phyloP scores from a whole-genome alignment of 2,329 filamentous ascomycete species.

The Pseudopithomyces chartarum region DNA sequence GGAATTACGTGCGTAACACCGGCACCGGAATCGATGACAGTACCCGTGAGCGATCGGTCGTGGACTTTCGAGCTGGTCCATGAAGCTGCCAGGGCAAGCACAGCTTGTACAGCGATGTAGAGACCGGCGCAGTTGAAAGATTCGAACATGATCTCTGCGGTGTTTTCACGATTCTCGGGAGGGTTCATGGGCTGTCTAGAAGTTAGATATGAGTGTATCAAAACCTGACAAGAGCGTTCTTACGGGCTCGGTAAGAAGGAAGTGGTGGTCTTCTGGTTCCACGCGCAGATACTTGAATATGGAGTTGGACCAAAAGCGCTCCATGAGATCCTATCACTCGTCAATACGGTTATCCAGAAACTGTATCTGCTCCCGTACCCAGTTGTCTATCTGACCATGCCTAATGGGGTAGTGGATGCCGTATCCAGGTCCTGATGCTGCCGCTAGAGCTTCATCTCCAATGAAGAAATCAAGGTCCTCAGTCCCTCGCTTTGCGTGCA shows the following conservation, averaged over 20 bases:
- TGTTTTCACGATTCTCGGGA: slow-evolving; percentile 98
- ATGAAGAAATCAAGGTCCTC: slow-evolving; percentile 99
- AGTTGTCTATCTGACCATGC: slow-evolving; percentile 98
- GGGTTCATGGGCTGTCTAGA: slow-evolving; percentile 84
- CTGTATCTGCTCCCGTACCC: slow-evolving; percentile 62
- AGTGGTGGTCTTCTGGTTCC: slow-evolving; percentile 98
- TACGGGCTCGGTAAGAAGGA: slow-evolving; percentile 95
- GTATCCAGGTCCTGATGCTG: slow-evolving; percentile 85
- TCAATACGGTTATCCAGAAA: slow-evolving; percentile 16
- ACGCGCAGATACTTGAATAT: slow-evolving; percentile 99
- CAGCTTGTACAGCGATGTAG: slow-evolving; percentile 97
- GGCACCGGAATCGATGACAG: slow-evolving; percentile 97
- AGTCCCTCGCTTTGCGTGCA: slow-evolving; percentile 91
- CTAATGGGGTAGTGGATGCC: slow-evolving; percentile 96
- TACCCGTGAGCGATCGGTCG: slow-evolving; percentile 93
- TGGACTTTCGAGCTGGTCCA: slow-evolving; percentile 99
- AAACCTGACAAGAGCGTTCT: slow-evolving; percentile 37
- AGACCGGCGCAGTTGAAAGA: slow-evolving; percentile 99
- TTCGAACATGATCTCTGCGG: slow-evolving; percentile 99
- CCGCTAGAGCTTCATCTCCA: slow-evolving; percentile 90
- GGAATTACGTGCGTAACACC: slow-evolving; percentile 99
- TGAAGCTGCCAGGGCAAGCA: slow-evolving; percentile 92
- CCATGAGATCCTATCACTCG: slow-evolving; percentile 84
- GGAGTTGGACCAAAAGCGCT: slow-evolving; percentile 99
- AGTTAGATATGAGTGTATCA: slow-evolving; percentile 16